These are phyloP conservation scores for Hortaea werneckii DNA, from an alignment of 2,329 filamentous ascomycete genomes.

Conservation along the genomic window DNA sequence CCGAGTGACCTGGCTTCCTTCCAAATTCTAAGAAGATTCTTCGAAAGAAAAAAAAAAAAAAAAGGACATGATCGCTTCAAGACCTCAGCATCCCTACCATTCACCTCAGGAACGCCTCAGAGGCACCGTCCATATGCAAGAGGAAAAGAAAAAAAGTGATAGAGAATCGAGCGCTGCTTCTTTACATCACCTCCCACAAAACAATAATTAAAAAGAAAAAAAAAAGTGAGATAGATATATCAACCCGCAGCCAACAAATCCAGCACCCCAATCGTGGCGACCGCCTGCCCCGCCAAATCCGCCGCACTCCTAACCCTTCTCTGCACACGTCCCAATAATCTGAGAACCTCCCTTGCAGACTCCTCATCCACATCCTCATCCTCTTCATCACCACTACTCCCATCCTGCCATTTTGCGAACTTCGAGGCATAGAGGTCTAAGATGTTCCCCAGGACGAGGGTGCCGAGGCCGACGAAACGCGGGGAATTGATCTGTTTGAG, in stretches of 20 bases:
- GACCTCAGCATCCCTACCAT: too few relatives aligned
- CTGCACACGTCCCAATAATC: conserved; percentile 61
- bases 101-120: too few relatives aligned
- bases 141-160: too few relatives aligned
- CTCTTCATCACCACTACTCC: conserved; percentile 16
- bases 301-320: conserved; percentile 64
- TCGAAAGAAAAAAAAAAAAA: too few relatives aligned
- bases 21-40: too few relatives aligned
- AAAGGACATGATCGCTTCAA: too few relatives aligned
- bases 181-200: too few relatives aligned
- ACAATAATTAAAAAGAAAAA: too few relatives aligned
- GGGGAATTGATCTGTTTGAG: conserved; percentile 73
- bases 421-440: conserved; percentile 82
- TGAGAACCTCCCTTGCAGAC: conserved; percentile 45
- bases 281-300: conserved; percentile 73
- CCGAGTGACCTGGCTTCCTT: too few relatives aligned
- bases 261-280: conserved; percentile 77
- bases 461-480: conserved; percentile 67
- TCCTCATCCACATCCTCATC: conserved; percentile 15
- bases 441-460: conserved; percentile 71
- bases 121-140: too few relatives aligned
- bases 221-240: conserved; percentile 1
- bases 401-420: conserved; percentile 41
- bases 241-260: conserved; percentile 57
- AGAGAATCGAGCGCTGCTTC: too few relatives aligned